phyloP scores from a whole-genome alignment of 139 green algal genomes.

The Protoeuglena noctilucae region DNA sequence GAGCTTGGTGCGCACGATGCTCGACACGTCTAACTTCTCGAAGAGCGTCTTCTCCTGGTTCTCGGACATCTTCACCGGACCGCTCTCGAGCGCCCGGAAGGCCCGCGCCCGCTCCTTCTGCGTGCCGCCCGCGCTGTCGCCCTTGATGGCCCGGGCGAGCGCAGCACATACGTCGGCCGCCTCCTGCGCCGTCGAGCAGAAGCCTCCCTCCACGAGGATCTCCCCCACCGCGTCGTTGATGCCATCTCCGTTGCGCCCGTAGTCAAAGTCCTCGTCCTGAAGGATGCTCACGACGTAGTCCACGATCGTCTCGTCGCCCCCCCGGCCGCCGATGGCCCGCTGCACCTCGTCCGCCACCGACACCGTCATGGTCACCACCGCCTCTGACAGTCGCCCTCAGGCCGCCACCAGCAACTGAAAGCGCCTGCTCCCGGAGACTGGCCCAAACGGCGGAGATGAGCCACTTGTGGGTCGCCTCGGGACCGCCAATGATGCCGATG shows the following conservation, averaged over 20 bases:
- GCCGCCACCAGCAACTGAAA: no score
- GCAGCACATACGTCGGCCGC: background rate
- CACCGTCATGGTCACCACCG: no score
- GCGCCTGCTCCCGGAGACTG: no score
- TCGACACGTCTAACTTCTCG: background rate
- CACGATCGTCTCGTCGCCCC: background rate
- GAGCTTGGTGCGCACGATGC: background rate
- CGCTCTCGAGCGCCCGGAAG: background rate
- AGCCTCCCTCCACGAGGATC: background rate
- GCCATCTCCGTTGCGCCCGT: background rate
- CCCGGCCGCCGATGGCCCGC: background rate
- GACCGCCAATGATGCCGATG: no score
- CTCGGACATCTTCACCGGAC: background rate
- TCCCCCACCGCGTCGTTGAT: background rate
- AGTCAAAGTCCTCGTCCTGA: background rate
- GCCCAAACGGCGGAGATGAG: no score
- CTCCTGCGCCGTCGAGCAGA: no score
- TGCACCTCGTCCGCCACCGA: background rate
- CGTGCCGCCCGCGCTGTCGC: background rate
- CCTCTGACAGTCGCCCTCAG: no score
- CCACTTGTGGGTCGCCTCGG: no score
- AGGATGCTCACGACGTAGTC: background rate
- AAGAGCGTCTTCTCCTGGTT: background rate
- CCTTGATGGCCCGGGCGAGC: background rate
- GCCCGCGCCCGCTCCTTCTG: background rate